Evolutionary conservation across 106 monocot genomes (phyloP).

Genomic region (Narthecium ossifragum): DNA sequence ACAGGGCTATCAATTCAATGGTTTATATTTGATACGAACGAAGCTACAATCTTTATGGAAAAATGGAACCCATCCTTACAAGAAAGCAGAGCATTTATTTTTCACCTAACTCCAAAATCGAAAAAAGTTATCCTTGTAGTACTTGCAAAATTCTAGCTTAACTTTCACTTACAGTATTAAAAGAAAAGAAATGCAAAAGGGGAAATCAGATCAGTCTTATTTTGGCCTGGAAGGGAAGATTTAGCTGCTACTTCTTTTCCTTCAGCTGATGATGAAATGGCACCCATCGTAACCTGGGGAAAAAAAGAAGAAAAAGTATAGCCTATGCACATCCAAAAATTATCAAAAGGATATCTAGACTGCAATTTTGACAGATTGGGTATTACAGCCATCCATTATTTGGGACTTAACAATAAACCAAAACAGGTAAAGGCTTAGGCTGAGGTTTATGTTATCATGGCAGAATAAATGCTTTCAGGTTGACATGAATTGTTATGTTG

Average conservation of each 20-base stretch:
- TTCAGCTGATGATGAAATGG: neutral
- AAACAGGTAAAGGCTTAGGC: neutral
- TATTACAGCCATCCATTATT: no score
- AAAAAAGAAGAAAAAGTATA: neutral
- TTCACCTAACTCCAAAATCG: neutral
- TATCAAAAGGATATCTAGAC: no score
- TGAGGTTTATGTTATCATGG: neutral
- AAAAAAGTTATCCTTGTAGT: neutral
- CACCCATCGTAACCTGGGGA: slow-evolving; percentile 8
- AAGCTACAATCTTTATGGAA: neutral
- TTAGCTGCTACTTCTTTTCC: neutral
- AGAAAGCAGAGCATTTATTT: neutral
- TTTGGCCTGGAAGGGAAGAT: neutral
- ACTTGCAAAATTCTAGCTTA: neutral
- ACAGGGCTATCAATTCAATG: no score
- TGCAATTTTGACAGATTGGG: no score
- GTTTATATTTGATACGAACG: neutral
- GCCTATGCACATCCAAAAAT: no score
- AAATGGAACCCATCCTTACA: neutral
- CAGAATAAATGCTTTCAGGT: no score
- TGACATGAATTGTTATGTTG: no score
- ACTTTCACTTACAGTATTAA: neutral
- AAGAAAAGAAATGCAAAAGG: neutral
- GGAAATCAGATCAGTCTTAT: neutral
- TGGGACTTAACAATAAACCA: no score